phyloP scores from a whole-genome alignment of 2,329 filamentous ascomycete genomes.

The Nemania diffusa region DNA sequence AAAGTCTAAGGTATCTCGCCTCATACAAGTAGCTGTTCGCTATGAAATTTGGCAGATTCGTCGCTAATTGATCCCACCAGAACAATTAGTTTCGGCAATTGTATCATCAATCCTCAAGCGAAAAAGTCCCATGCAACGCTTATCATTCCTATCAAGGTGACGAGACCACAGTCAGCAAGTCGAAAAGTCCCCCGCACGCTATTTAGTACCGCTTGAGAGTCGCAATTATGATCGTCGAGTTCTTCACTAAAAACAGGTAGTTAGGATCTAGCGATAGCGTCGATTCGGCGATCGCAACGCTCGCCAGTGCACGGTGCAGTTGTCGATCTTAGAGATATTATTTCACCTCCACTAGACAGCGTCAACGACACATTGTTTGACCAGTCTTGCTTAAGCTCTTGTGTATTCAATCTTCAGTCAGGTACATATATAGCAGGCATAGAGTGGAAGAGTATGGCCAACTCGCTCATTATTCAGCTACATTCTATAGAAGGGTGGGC shows the following conservation, averaged over 20 bases:
- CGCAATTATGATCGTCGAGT: slow-evolving; percentile 25
- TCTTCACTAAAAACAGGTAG: slow-evolving; percentile 17
- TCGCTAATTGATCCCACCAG: neutral
- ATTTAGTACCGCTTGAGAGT: neutral
- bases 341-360: neutral
- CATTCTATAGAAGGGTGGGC: neutral
- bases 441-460: neutral
- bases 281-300: slow-evolving; percentile 26
- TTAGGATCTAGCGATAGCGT: slow-evolving; percentile 30
- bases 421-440: neutral
- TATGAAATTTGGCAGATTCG: neutral
- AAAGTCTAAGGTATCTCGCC: neutral
- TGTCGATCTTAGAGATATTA: slow-evolving; percentile 5
- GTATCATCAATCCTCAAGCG: slow-evolving; percentile 20
- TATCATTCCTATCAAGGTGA: neutral
- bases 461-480: neutral
- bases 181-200: slow-evolving; percentile 11
- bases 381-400: neutral
- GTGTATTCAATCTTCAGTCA: neutral
- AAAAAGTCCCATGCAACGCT: slow-evolving; percentile 2
- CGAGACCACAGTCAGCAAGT: slow-evolving; percentile 19
- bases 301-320: slow-evolving; percentile 16
- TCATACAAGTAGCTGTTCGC: neutral
- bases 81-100: neutral
- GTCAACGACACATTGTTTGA: neutral